These are phyloP conservation scores for Xanthoceras sorbifolium DNA, from an alignment of 345 rosid species.

Conservation along the genomic window DNA sequence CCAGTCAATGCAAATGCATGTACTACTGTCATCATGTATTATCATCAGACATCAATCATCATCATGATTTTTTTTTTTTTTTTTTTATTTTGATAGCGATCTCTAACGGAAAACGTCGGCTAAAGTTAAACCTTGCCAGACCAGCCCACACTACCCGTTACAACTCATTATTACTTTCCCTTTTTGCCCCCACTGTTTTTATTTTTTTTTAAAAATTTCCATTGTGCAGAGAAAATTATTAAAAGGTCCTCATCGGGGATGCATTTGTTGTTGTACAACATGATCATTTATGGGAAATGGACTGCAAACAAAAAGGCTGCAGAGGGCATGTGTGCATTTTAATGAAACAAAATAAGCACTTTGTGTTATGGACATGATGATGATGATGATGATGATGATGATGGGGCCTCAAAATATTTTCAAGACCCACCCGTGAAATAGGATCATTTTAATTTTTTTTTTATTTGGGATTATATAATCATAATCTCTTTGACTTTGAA, in stretches of 20 bases:
- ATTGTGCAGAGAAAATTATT: neutral
- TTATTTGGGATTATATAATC: too few relatives aligned
- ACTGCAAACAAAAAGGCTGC: conserved; percentile 20
- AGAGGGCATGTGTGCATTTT: neutral
- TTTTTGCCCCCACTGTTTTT: neutral
- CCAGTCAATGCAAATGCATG: conserved; percentile 17
- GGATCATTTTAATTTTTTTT: too few relatives aligned
- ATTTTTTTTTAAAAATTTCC: neutral
- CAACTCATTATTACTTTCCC: neutral
- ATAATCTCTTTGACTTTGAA: too few relatives aligned
- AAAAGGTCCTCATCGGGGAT: neutral
- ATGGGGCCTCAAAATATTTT: neutral
- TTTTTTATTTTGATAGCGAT: neutral
- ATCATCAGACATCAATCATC: too few relatives aligned
- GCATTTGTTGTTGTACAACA: neutral
- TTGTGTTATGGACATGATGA: neutral
- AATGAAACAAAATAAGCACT: neutral
- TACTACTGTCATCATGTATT: neutral
- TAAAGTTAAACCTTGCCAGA: too few relatives aligned
- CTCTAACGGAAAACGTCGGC: conserved; percentile 34
- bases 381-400: too few relatives aligned
- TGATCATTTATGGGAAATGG: conserved; percentile 24
- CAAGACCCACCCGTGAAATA: neutral
- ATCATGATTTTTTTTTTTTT: too few relatives aligned
- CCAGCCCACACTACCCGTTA: conserved; percentile 21